Conservation (phyloP, 1,284 basidiomycete genomes). For the Naganishia liquefaciens region DNA sequence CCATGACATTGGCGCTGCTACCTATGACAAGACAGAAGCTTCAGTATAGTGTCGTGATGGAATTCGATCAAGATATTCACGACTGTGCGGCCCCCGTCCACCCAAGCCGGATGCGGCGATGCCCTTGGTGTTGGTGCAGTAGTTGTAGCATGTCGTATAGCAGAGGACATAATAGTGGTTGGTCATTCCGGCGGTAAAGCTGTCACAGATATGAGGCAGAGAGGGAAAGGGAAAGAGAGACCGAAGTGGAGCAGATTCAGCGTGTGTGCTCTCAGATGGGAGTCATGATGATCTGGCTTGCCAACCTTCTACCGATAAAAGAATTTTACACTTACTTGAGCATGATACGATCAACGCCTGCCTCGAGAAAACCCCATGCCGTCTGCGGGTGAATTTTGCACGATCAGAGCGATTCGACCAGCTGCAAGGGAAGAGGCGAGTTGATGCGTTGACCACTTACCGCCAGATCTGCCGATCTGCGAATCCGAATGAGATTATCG, state of each 20-base stretch:
- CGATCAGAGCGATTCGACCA: not conserved
- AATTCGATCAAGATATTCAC: conserved; percentile 1
- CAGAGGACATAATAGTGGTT: conserved; percentile 90
- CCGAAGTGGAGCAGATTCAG: conserved; percentile 23
- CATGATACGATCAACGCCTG: conserved; percentile 86
- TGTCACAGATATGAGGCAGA: conserved; percentile 34
- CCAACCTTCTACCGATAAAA: too few species aligned
- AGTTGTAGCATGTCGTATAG: conserved; percentile 94
- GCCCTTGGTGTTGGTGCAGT: conserved; percentile 85
- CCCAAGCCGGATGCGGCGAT: conserved; percentile 57
- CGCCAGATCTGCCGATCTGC: conserved; percentile 5
- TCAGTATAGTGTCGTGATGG: too few species aligned
- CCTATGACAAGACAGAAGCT: not conserved
- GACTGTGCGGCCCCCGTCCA: not conserved
- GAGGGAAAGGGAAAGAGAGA: not conserved
- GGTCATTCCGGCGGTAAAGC: conserved; percentile 81
- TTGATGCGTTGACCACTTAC: not conserved
- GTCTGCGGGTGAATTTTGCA: conserved; percentile 57
- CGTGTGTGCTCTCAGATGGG: too few species aligned
- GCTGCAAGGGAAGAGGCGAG: not conserved
- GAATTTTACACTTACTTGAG: conserved; percentile 43
- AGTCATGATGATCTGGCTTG: too few species aligned
- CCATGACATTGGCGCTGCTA: conserved; percentile 91
- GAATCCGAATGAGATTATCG: not conserved
- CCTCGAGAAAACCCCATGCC: conserved; percentile 84